Evolutionary conservation across 108 stramenopile species (phyloP).

Genomic region (Fistulifera solaris): DNA sequence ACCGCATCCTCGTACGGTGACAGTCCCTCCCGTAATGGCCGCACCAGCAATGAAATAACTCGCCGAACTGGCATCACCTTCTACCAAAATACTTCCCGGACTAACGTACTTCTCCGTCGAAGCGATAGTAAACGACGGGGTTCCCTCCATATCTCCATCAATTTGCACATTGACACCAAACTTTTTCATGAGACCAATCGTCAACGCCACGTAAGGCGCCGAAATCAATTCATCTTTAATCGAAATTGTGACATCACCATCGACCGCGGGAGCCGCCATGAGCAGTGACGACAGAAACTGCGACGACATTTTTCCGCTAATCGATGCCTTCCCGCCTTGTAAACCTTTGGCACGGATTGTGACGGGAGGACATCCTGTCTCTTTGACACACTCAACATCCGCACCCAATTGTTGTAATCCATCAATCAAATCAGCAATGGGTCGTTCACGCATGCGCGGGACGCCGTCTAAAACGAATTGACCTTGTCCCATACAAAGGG

Average conservation of each 20-base stretch:
- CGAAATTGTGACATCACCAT: constrained; percentile 70
- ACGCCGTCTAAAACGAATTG: constrained; percentile 92
- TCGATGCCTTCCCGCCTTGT: constrained; percentile 52
- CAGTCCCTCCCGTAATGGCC: constrained; percentile 91
- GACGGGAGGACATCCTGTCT: constrained; percentile 91
- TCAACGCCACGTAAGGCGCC: constrained; percentile 92
- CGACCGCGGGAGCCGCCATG: constrained; percentile 86
- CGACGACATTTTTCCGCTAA: constrained; percentile 95
- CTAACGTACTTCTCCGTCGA: constrained; percentile 57
- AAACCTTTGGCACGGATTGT: constrained; percentile 67
- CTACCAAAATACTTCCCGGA: constrained; percentile 73
- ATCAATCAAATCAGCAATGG: constrained; percentile 90
- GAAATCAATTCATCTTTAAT: constrained; percentile 94
- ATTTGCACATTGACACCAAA: constrained; percentile 78
- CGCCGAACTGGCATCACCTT: constrained; percentile 95
- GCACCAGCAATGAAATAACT: constrained; percentile 96
- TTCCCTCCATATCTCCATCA: constrained; percentile 62
- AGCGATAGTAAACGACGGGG: constrained; percentile 61
- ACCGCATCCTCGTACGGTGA: constrained; percentile 88
- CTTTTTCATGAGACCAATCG: constrained; percentile 94
- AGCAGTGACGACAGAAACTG: constrained; percentile 93
- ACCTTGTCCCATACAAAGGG: constrained; percentile 81
- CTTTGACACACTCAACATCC: constrained; percentile 79
- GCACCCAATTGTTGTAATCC: constrained; percentile 90
- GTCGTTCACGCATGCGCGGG: constrained; percentile 93